Conservation (phyloP, 495 filamentous ascomycete species). For the Aspergillus olivimuriae region DNA sequence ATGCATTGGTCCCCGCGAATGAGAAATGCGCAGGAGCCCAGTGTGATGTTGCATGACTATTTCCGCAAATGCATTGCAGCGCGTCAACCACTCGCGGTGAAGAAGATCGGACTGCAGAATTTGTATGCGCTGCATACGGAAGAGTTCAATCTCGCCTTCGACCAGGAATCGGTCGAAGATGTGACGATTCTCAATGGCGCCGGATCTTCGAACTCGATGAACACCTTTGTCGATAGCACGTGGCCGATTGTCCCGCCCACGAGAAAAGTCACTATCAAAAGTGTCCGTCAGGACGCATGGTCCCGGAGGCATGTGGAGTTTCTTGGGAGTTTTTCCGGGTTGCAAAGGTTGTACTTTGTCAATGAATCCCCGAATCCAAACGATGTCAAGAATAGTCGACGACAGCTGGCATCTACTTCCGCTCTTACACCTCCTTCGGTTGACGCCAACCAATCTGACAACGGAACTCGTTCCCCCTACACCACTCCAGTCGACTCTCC, state of each 20-base stretch:
- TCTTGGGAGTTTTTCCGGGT: conserved; percentile 27
- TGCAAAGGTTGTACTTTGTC: conserved; percentile 44
- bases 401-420: conserved; percentile 12
- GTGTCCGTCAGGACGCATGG: conserved; percentile 34
- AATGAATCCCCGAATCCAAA: conserved; percentile 24
- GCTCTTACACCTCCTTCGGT: conserved; percentile 25
- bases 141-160: conserved; percentile 35
- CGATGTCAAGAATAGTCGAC: conserved; percentile 26
- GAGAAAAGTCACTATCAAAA: conserved; percentile 26
- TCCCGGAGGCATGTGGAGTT: conserved; percentile 38
- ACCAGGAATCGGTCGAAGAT: conserved; percentile 38
- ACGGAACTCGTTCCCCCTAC: conserved; percentile 13
- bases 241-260: conserved; percentile 34
- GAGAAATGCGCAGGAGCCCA: conserved; percentile 51
- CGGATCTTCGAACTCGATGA: conserved; percentile 35
- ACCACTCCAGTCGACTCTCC: conserved; percentile 23
- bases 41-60: conserved; percentile 46
- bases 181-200: conserved; percentile 45
- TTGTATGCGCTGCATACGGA: conserved; percentile 48
- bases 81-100: conserved; percentile 38
- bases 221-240: conserved; percentile 49
- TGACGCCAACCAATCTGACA: conserved; percentile 14
- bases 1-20: conserved; percentile 60
- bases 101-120: conserved; percentile 49
- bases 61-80: conserved; percentile 48